Evolutionary conservation across 75 land plant genomes (phyloP).

Genomic region (Cryptomeria japonica): DNA sequence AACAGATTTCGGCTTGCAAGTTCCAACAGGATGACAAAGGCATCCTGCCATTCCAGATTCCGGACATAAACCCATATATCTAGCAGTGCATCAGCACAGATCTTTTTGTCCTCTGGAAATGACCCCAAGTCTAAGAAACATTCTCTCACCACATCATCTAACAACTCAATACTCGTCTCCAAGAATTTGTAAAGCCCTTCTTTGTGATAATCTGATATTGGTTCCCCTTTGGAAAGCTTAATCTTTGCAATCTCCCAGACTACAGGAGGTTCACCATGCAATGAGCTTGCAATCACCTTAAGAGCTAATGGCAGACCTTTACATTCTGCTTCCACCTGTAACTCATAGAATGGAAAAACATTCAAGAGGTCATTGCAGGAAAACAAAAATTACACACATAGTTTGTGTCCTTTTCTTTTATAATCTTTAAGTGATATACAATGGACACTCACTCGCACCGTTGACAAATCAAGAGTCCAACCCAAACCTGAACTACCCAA

Average conservation of each 20-base stretch:
- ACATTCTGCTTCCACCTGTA: slow-evolving; percentile 43
- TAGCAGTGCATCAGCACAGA: slow-evolving; percentile 50
- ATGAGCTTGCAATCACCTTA: slow-evolving; percentile 60
- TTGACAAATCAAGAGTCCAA: too few species aligned
- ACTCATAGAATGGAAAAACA: neutral
- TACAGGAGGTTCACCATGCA: slow-evolving; percentile 28
- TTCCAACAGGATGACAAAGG: slow-evolving; percentile 49
- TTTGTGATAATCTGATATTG: slow-evolving; percentile 50
- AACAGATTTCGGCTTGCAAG: slow-evolving; percentile 52
- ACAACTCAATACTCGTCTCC: slow-evolving; percentile 34
- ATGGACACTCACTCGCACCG: too few species aligned
- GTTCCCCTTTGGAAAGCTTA: slow-evolving; percentile 38
- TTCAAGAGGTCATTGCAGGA: too few species aligned
- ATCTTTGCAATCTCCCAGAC: slow-evolving; percentile 46
- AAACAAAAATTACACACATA: too few species aligned
- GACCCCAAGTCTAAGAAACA: slow-evolving; percentile 62
- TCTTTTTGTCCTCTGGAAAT: slow-evolving; percentile 59
- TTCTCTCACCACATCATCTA: slow-evolving; percentile 28
- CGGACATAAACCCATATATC: slow-evolving; percentile 58
- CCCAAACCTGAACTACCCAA: too few species aligned
- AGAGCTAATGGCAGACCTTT: slow-evolving; percentile 66
- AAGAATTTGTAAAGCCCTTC: slow-evolving; percentile 38
- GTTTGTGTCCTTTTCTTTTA: too few species aligned
- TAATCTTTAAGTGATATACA: too few species aligned
- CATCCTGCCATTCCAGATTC: slow-evolving; percentile 48